Conservation (phyloP, 148 eudicot species). For the Simmondsia chinensis region DNA sequence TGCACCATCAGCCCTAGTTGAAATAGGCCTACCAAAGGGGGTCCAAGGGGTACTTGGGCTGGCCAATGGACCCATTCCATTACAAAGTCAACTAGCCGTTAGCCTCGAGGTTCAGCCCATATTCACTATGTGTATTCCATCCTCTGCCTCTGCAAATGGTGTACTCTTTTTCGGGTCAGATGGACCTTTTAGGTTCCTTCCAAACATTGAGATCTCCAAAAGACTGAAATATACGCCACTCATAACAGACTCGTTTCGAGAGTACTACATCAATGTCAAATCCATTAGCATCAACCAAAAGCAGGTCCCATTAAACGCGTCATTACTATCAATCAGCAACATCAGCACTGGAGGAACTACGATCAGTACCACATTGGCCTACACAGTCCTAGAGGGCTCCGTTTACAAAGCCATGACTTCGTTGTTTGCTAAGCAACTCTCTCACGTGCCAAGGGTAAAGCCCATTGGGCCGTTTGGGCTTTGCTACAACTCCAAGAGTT, state of each 20-base stretch:
- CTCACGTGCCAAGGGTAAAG: constrained; percentile 10
- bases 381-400: constrained; percentile 20
- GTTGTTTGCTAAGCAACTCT: constrained; percentile 9
- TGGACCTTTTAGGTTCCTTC: constrained; percentile 24
- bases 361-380: constrained; percentile 20
- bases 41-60: constrained; percentile 54
- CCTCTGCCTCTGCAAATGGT: constrained; percentile 18
- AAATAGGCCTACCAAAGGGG: constrained; percentile 30
- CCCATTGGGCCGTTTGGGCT: constrained; percentile 7
- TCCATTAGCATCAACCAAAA: constrained; percentile 33
- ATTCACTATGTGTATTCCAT: constrained; percentile 41
- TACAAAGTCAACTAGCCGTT: constrained; percentile 38
- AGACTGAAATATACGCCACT: constrained; percentile 32
- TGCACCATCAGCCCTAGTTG: constrained; percentile 34
- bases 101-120: constrained; percentile 21
- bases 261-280: constrained; percentile 38
- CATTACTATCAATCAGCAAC: constrained; percentile 18
- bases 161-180: constrained; percentile 48
- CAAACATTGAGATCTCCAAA: constrained; percentile 19
- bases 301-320: constrained; percentile 23
- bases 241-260: constrained; percentile 33
- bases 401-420: constrained; percentile 9
- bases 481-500: background rate
- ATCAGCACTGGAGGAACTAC: constrained; percentile 13
- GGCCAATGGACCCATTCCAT: constrained; percentile 32